Percentiles rank a stretch among this genome's conserved stretches.
Conservation (phyloP, 2,329 filamentous ascomycete genomes). For the Fusarium musae region DNA sequence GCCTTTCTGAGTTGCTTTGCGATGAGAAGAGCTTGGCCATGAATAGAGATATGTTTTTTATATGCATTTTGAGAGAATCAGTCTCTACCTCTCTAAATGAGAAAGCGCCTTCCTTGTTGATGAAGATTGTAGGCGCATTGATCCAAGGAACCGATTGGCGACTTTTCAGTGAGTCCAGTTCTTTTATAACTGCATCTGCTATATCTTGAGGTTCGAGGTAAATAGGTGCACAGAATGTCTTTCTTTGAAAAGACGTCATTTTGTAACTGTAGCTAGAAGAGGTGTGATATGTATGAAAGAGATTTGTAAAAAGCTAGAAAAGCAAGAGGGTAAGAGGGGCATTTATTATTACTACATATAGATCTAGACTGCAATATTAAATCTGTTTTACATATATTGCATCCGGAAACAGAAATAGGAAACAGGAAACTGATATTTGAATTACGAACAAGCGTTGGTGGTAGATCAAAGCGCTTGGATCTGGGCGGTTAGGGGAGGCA, state of each 20-base stretch:
- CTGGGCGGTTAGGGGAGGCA: fast-evolving
- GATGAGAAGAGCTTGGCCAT: neutral
- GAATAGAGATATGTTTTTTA: neutral
- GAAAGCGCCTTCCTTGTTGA: neutral
- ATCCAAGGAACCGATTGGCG: neutral
- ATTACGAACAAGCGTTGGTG: no score
- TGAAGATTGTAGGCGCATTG: neutral
- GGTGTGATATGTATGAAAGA: no score
- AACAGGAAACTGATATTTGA: no score
- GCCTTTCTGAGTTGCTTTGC: neutral
- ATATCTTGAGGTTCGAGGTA: neutral
- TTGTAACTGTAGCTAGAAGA: neutral
- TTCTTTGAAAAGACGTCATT: neutral
- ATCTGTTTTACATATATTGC: no score
- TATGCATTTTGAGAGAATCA: neutral
- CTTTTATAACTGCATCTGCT: neutral
- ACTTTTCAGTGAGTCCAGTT: neutral
- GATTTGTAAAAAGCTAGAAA: no score
- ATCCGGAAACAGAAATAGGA: no score
- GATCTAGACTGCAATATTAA: no score
- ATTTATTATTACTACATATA: no score
- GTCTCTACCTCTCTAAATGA: neutral
- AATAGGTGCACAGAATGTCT: neutral
- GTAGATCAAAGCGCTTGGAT: no score
- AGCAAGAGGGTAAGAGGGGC: no score